Evolutionary conservation across 2,329 filamentous ascomycete genomes (phyloP).

Genomic region (Penicillium sp.): DNA sequence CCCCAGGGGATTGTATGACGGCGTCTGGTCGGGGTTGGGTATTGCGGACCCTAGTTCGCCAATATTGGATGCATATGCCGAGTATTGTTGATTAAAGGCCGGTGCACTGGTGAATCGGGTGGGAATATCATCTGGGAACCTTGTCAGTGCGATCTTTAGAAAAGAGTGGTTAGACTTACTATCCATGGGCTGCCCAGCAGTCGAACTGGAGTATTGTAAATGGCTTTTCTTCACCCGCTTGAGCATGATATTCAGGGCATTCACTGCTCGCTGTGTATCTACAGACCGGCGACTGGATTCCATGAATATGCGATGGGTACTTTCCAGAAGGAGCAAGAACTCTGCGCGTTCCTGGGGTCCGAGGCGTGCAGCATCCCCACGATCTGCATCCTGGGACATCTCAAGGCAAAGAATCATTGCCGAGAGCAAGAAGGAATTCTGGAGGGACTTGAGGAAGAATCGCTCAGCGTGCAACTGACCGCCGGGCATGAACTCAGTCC

Average conservation of each 20-base stretch:
- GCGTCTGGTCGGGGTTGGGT: background rate
- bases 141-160: background rate
- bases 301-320: conserved; percentile 28
- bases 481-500: conserved; percentile 53
- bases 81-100: conserved; percentile 2
- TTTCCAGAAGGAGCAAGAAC: conserved; percentile 25
- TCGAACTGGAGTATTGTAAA: background rate
- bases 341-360: conserved; percentile 16
- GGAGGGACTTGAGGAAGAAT: conserved; percentile 59
- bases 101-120: background rate
- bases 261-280: conserved; percentile 29
- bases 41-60: background rate
- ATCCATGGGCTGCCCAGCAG: conserved; percentile 1
- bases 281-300: conserved; percentile 22
- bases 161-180: background rate
- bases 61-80: background rate
- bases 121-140: background rate
- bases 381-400: conserved; percentile 23
- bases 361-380: conserved; percentile 4
- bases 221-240: conserved; percentile 18
- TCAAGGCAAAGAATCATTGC: conserved; percentile 59
- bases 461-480: conserved; percentile 52
- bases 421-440: conserved; percentile 60
- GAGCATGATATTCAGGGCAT: conserved; percentile 30
- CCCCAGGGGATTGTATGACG: conserved; percentile 19